Conservation (phyloP, 2,329 filamentous ascomycete species). For the Fusarium denticulatum region DNA sequence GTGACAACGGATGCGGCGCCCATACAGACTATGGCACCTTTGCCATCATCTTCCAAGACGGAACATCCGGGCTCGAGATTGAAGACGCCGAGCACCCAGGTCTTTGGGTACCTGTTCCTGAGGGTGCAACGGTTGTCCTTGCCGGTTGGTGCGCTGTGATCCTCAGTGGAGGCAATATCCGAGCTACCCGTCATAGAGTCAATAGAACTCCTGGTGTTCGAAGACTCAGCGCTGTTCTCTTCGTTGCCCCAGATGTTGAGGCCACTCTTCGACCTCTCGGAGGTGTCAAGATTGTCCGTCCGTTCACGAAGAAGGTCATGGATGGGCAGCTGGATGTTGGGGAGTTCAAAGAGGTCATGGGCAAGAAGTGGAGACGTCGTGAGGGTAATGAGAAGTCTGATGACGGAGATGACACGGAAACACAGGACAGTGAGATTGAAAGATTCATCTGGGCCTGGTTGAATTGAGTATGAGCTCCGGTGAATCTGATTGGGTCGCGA, state of each 20-base stretch:
- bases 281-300: not conserved
- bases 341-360: not conserved
- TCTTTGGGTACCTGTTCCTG: not conserved
- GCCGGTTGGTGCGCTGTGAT: not conserved
- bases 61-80: not conserved
- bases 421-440: not conserved
- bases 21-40: slow-evolving; percentile 3
- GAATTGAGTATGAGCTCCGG: not conserved
- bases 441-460: not conserved
- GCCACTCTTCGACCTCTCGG: not conserved
- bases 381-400: not conserved
- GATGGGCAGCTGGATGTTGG: not conserved
- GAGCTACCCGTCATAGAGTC: not conserved
- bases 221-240: not conserved
- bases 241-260: not conserved
- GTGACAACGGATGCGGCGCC: not conserved
- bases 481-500: not conserved
- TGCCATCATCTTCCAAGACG: not conserved
- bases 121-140: slow-evolving; percentile 3
- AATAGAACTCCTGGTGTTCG: not conserved
- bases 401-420: not conserved
- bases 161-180: not conserved
- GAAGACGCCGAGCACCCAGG: not conserved
- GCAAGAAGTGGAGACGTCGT: not conserved
- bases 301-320: not conserved